Conservation (phyloP, 177 flowering plant genomes). For the Tripterygium wilfordii region DNA sequence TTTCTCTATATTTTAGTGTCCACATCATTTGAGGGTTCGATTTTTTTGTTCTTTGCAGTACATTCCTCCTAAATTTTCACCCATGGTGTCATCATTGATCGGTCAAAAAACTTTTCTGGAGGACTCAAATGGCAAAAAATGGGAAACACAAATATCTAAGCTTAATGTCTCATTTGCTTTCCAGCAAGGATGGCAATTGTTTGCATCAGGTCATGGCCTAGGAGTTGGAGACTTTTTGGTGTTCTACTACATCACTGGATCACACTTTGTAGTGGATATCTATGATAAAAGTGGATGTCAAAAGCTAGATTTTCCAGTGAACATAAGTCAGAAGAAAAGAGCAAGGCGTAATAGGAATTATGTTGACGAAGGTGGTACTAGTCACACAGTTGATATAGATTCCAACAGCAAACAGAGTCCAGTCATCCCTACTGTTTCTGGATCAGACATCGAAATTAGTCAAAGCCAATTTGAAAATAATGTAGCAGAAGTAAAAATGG, state of each 20-base stretch:
- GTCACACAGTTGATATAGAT: conserved; percentile 9
- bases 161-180: conserved; percentile 36
- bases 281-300: conserved; percentile 33
- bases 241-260: conserved; percentile 28
- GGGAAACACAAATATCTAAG: conserved; percentile 29
- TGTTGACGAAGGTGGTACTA: neutral
- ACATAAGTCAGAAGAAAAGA: conserved; percentile 6
- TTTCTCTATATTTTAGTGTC: neutral
- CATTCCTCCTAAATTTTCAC: conserved; percentile 45
- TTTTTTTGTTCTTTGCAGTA: conserved; percentile 25
- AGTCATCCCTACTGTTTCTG: conserved; percentile 10
- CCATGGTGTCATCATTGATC: conserved; percentile 11
- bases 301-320: conserved; percentile 17
- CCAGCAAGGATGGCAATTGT: conserved; percentile 46
- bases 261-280: conserved; percentile 39
- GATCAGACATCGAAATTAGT: conserved; percentile 10
- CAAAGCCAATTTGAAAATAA: conserved; percentile 2
- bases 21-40: neutral
- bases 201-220: conserved; percentile 35
- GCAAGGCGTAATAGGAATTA: neutral
- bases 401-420: conserved; percentile 17
- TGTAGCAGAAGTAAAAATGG: conserved; percentile 3
- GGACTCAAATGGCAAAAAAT: conserved; percentile 36
- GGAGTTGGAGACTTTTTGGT: conserved; percentile 40
- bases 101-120: conserved; percentile 29